Evolutionary conservation across 2,329 filamentous ascomycete genomes (phyloP), one percentile per base, ranked within the genome.

Genomic region (Zasmidium cellare): DNA sequence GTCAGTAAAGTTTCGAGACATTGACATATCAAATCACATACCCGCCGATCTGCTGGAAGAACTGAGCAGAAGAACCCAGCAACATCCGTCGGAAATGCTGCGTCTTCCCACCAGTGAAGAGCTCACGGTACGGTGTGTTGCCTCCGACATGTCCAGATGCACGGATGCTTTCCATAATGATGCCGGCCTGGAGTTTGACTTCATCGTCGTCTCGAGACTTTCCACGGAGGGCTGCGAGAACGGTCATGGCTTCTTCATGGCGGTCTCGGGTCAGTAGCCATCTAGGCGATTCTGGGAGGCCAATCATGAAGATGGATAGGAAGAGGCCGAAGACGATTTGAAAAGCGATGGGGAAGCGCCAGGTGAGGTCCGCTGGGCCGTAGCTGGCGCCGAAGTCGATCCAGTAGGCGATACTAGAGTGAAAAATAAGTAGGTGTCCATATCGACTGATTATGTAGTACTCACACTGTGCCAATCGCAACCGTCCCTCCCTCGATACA

Each of bases 1-100:
- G 25, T 28, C n/a, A n/a, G n/a, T n/a, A n/a, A n/a, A n/a, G n/a
- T n/a, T n/a, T n/a, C 25, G 25, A 28, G 5, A 28, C 11, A 28
- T 11, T 28, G 25, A 28, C 25, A n/a, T n/a, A n/a, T n/a, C n/a
- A n/a, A n/a, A n/a, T n/a, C n/a, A n/a, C n/a, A 52, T 82, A 84
- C 0, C 82, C 67, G 18, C 79, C 80, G 7, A 86, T 74, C 62
- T 87, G 85, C 68, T 87, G 85, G 78, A 87, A 84, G 46, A 87
- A 76, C 70, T 87, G 84, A 3, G 79, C 79, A 9, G 79, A 80
- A 0, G 82, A 77, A 2, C 84, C 85, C 5, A 88, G 79, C 53
- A 87, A 63, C 79, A 87, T 85, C 31, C 86, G 80, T 7, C 85
- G 81, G 74, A 87, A 82, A 67, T 88, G 84, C 72, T 88, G 85